A percentile compares a stretch with the other conserved stretches of the same genome.
phyloP scores from a whole-genome alignment of 441 rosid genomes.

The Gossypium gossypioides region DNA sequence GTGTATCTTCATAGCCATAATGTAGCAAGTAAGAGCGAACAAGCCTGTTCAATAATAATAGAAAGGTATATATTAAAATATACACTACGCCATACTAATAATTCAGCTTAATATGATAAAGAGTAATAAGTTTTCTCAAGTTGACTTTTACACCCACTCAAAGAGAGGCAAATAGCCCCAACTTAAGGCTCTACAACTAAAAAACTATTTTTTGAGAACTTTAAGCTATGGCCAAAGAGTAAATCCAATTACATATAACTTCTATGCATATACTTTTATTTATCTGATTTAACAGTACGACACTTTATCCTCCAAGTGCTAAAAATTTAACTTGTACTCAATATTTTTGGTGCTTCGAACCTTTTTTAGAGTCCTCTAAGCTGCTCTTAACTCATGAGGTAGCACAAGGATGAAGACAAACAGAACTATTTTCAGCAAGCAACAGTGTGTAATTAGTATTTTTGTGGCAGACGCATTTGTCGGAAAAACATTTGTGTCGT shows the following conservation, averaged over 20 bases:
- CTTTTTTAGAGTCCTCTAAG: not conserved
- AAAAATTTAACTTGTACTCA: not conserved
- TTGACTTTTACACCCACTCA: not conserved
- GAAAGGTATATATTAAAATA: not conserved
- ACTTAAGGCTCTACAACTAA: not conserved
- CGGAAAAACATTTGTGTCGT: too few species aligned
- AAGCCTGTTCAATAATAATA: constrained; percentile 42
- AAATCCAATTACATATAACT: not conserved
- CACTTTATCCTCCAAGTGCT: not conserved
- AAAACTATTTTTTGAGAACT: not conserved
- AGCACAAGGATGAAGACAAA: not conserved
- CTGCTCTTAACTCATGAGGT: not conserved
- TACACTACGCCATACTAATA: too few species aligned
- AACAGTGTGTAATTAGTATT: not conserved
- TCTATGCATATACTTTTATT: not conserved
- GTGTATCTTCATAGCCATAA: constrained; percentile 86
- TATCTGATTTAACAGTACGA: not conserved
- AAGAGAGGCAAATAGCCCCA: not conserved
- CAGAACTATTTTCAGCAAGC: not conserved
- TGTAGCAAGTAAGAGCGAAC: constrained; percentile 80
- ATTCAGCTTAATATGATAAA: not conserved
- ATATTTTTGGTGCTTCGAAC: not conserved
- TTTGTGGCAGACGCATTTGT: too few species aligned
- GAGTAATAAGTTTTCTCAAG: not conserved
- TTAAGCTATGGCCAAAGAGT: not conserved